Conservation (phyloP, 2,329 filamentous ascomycete species). For the Akanthomyces dipterigenus region DNA sequence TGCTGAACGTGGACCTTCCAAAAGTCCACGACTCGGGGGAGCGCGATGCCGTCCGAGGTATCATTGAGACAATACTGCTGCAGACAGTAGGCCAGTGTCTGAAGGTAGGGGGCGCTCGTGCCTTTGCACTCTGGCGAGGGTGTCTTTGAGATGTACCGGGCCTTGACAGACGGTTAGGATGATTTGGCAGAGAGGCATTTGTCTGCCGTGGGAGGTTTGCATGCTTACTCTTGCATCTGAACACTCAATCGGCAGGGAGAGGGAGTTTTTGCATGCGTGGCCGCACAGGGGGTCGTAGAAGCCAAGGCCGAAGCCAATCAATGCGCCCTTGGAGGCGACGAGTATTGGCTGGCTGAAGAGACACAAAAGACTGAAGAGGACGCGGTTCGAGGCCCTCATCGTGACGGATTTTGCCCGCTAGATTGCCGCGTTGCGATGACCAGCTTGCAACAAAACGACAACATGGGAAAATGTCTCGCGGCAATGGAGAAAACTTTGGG, state of each 20-base stretch:
- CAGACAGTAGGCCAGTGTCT: neutral
- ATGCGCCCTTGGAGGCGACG: neutral
- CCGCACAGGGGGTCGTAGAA: neutral
- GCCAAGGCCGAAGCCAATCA: neutral
- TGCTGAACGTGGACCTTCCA: slow-evolving; percentile 12
- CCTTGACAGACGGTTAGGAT: neutral
- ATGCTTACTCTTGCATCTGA: neutral
- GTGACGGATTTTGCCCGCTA: neutral
- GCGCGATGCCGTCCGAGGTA: neutral
- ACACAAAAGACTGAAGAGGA: neutral
- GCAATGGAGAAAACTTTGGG: neutral
- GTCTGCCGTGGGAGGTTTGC: neutral
- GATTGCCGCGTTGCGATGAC: neutral
- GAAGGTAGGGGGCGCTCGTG: neutral
- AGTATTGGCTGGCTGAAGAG: neutral
- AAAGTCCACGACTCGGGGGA: slow-evolving; percentile 7
- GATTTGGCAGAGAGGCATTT: neutral
- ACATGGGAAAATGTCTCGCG: neutral
- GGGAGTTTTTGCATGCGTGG: neutral
- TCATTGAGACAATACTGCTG: neutral
- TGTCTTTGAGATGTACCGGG: neutral
- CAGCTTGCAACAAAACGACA: neutral
- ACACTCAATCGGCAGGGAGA: neutral
- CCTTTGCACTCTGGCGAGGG: neutral
- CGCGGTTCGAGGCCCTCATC: neutral